A percentile compares a stretch with the other conserved stretches of the same genome.
Evolutionary conservation across 2,329 filamentous ascomycete genomes (phyloP).

Genomic region (Cladosporium sp.): DNA sequence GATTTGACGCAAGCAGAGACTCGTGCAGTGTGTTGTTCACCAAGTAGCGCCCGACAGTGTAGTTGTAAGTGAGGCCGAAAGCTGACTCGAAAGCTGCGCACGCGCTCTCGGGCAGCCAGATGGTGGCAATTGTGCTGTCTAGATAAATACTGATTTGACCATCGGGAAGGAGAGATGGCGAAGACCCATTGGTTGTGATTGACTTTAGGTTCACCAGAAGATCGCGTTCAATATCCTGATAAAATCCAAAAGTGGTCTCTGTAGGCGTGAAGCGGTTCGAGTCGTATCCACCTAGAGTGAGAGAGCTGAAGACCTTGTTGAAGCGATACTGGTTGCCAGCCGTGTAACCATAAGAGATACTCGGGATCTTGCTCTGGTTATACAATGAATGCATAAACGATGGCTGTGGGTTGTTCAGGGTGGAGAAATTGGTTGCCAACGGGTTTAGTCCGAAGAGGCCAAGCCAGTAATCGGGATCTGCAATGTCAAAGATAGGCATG

Average conservation of each 20-base stretch:
- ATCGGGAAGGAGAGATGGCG: slow-evolving; percentile 31
- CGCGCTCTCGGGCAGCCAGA: slow-evolving; percentile 59
- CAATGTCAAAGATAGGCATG: slow-evolving; percentile 33
- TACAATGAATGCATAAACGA: slow-evolving; percentile 37
- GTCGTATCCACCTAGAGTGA: slow-evolving; percentile 44
- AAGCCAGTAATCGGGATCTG: slow-evolving; percentile 33
- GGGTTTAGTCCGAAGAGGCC: slow-evolving; percentile 39
- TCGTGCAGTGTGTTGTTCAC: slow-evolving; percentile 37
- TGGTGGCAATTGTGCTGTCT: slow-evolving; percentile 64
- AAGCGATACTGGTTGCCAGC: slow-evolving; percentile 40
- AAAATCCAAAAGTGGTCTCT: slow-evolving; percentile 35
- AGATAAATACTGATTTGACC: slow-evolving; percentile 50
- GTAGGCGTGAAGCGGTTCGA: slow-evolving; percentile 37
- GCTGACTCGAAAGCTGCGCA: slow-evolving; percentile 39
- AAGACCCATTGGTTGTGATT: slow-evolving; percentile 29
- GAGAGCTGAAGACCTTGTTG: slow-evolving; percentile 38
- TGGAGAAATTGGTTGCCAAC: slow-evolving; percentile 39
- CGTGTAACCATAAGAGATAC: slow-evolving; percentile 40
- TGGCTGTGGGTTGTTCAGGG: slow-evolving; percentile 35
- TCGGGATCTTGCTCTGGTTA: slow-evolving; percentile 36
- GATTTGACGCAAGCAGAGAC: slow-evolving; percentile 28
- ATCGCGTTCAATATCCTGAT: slow-evolving; percentile 35
- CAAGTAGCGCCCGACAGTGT: slow-evolving; percentile 33
- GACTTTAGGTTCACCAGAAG: slow-evolving; percentile 35
- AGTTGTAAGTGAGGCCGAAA: slow-evolving; percentile 38